Evolutionary conservation across 2,329 filamentous ascomycete genomes (phyloP), one percentile per base, ranked within the genome.

Genomic region (Myrmaecium sp.): DNA sequence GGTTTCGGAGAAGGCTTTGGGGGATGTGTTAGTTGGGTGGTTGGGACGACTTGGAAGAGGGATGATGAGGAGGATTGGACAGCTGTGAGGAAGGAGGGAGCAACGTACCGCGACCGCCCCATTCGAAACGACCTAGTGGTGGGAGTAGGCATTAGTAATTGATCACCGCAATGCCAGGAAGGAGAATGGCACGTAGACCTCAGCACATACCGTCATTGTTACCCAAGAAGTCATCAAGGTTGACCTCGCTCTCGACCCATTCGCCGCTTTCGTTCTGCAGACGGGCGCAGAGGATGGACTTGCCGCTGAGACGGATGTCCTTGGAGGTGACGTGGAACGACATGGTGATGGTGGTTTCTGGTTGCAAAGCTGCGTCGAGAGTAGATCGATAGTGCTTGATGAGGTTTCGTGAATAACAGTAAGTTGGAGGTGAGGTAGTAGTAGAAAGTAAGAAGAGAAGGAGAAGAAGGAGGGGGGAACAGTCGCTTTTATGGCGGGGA

Each of bases 141-240:
- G 15, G 11, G 15, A 18, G 4, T 6, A 21, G 16, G 8, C 15
- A 10, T 24, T 6, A 17, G 10, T 14, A 3, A n/a, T 3, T 21
- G 6, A 7, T 10, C 7, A 20, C 22, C 6, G 28, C 25, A 29
- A 11, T 27, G n/a, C 4, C 17, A 13, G 11, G 20, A 13, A 27
- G 21, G 7, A n/a, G 22, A 5, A 13, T 17, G 12, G 26, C 28
- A 28, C 14, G 30, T 23, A 13, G 11, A 16, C 19, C 21, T 17
- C n/a, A n/a, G n/a, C n/a, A 23, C 42, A 17, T 32, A 61, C 64
- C 65, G 31, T 67, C 40, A 26, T 57, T 34, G 50, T 69, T 69
- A 18, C 65, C 64, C 25, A 69, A 50, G 38, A 47, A 40, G 3
- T 49, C 25, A 47, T 69, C 57, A 32, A 69, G 55, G 40, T 68